A percentile compares a stretch with the other conserved stretches of the same genome.
Evolutionary conservation across 2,329 filamentous ascomycete species (phyloP).

Genomic region (Chalaropsis thielavioides): DNA sequence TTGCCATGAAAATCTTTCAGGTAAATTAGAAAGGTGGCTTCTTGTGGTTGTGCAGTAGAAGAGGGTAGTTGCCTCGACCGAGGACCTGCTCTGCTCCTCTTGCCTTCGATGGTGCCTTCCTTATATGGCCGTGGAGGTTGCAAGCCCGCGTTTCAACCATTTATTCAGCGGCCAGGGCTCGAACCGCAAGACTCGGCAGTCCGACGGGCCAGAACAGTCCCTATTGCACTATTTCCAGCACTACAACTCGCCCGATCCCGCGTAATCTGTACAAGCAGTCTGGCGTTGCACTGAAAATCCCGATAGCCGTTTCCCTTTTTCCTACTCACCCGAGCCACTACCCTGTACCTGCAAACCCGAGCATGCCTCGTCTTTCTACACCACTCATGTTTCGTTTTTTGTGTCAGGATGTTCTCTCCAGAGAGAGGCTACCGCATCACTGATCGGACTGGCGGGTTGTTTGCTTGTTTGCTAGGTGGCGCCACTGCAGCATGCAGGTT

Average conservation of each 20-base stretch:
- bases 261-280: neutral
- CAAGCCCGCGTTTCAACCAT: neutral
- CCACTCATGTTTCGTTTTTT: slow-evolving; percentile 2
- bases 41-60: neutral
- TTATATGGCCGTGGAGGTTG: neutral
- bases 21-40: neutral
- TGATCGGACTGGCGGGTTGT: neutral
- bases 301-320: neutral
- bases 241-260: neutral
- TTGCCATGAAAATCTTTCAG: neutral
- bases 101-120: neutral
- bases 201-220: neutral
- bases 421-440: neutral
- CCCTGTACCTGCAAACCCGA: neutral
- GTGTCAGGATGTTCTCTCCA: neutral
- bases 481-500: neutral
- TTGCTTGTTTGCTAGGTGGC: neutral
- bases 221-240: neutral
- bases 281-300: neutral
- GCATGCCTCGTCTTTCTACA: neutral
- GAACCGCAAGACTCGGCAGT: neutral
- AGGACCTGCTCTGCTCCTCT: neutral
- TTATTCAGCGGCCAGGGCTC: neutral
- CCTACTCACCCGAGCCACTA: neutral
- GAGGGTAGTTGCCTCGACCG: neutral